Evolutionary conservation across 2,329 filamentous ascomycete genomes (phyloP).

Genomic region (Juglanconis oblonga): DNA sequence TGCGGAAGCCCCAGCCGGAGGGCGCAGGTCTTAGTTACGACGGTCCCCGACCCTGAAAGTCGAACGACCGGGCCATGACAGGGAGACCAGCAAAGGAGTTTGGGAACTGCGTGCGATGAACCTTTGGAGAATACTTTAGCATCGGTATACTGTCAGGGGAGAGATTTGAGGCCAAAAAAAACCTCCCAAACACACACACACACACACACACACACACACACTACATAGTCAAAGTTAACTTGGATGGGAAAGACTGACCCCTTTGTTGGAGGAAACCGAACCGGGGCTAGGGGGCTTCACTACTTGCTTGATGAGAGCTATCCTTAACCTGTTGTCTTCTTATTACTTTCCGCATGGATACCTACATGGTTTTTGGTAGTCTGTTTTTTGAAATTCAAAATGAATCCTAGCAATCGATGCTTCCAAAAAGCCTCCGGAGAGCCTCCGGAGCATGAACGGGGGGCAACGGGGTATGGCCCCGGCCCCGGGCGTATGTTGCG

Average conservation of each 20-base stretch:
- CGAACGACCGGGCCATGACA: not conserved
- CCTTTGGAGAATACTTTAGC: not conserved
- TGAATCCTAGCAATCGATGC: not conserved
- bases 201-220: no score
- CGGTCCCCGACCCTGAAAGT: not conserved
- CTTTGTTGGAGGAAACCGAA: not conserved
- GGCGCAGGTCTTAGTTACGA: not conserved
- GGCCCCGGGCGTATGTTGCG: not conserved
- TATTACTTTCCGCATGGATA: not conserved
- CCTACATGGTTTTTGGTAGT: not conserved
- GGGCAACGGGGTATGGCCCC: not conserved
- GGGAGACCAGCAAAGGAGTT: not conserved
- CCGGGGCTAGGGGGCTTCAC: not conserved
- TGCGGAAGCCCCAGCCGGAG: not conserved
- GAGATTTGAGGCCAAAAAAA: not conserved
- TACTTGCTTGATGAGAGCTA: not conserved
- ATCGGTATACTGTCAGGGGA: not conserved
- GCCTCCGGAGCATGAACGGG: not conserved
- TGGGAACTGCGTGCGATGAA: not conserved
- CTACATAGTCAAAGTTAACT: not conserved
- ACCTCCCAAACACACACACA: not conserved
- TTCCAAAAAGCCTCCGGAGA: not conserved
- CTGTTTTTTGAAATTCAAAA: not conserved
- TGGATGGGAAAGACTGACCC: not conserved
- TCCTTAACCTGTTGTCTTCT: not conserved